Evolutionary conservation across 1,139 yeast genomes (phyloP).

Genomic region (Blastobotrys raffinosifermentans): DNA sequence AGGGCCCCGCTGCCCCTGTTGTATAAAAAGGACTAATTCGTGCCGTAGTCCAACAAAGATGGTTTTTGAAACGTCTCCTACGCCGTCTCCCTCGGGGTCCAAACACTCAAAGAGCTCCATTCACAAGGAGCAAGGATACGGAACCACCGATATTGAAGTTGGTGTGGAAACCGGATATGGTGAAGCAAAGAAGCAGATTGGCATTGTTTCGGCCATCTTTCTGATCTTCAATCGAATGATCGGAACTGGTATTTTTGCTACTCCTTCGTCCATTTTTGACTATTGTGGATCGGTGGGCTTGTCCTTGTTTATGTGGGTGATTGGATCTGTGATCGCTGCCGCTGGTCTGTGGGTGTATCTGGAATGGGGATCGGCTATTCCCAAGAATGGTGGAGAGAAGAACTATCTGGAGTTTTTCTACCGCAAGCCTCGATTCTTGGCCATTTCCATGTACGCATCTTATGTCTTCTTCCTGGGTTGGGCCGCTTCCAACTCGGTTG

Average conservation of each 20-base stretch:
- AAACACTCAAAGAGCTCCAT: conserved; percentile 1
- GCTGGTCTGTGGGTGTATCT: conserved; percentile 71
- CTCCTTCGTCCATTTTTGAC: conserved; percentile 69
- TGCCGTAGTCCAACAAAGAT: too few species aligned
- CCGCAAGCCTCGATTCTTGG: conserved; percentile 60
- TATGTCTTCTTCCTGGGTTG: conserved; percentile 75
- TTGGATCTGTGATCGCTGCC: conserved; percentile 68
- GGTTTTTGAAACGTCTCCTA: too few species aligned
- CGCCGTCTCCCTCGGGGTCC: conserved; percentile 1
- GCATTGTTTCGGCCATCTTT: conserved; percentile 62
- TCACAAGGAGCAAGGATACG: conserved; percentile 3
- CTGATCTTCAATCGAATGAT: conserved; percentile 74
- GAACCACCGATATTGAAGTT: conserved; percentile 2
- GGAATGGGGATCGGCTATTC: conserved; percentile 81
- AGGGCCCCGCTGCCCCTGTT: too few species aligned
- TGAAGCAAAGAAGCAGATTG: conserved; percentile 38
- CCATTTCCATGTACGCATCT: conserved; percentile 70
- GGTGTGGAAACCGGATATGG: background rate
- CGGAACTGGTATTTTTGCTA: conserved; percentile 85
- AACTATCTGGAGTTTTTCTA: conserved; percentile 72
- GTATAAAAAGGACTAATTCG: too few species aligned
- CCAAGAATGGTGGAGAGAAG: conserved; percentile 85
- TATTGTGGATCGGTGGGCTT: conserved; percentile 74
- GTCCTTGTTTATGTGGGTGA: conserved; percentile 66
- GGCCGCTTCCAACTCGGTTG: conserved; percentile 71